Base-by-base conservation (phyloP, 345 rosid species). In the Eutrema heterophyllum region DNA sequence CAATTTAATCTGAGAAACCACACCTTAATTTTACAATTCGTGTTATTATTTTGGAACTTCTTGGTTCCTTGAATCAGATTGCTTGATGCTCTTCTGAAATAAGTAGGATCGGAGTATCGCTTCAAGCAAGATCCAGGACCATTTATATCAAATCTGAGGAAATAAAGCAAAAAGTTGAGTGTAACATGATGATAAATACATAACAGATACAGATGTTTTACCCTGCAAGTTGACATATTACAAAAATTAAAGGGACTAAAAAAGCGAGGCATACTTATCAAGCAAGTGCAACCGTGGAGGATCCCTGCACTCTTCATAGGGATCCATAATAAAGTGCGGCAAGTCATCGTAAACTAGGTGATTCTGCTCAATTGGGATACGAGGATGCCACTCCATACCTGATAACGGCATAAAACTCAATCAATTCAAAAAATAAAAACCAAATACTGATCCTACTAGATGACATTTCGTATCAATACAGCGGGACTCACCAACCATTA, bases 381-480 rank as follows among this genome's bases (percentile, higher is more conserved):
- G 88, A 68, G 96, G 86, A 80, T 87, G 97, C 96, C 99, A 95
- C 71, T 90, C 96, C 68, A 83, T 68, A 81, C 97, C 99, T 95
- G 91, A 82, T 81, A 82, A 65, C 43, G 43, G 4, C 48, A 39
- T 71, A 10, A 56, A 49, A 49, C 46, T 38, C 65, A 29, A 21
- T 40, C 27, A 6, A 7, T 24, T 51, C 46, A 50, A 55, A 51
- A 33, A 10, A 40, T 32, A 35, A 33, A 60, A 45, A 33, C n/a
- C 56, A 68, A 55, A 5, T 12, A 11, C 32, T 68, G 13, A 41
- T 43, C 43, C 5, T 26, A n/a, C 38, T 51, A 38, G 38, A 67
- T 41, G 44, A 30, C 32, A 32, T 44, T 55, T 69, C 55, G 32
- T 67, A 52, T 10, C 13, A 52, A 10, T 6, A 29, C 61, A 26